Percentiles rank a stretch among this genome's conserved stretches.
Conservation (phyloP, 257 asterid genomes). For the Solanum sejunctum region DNA sequence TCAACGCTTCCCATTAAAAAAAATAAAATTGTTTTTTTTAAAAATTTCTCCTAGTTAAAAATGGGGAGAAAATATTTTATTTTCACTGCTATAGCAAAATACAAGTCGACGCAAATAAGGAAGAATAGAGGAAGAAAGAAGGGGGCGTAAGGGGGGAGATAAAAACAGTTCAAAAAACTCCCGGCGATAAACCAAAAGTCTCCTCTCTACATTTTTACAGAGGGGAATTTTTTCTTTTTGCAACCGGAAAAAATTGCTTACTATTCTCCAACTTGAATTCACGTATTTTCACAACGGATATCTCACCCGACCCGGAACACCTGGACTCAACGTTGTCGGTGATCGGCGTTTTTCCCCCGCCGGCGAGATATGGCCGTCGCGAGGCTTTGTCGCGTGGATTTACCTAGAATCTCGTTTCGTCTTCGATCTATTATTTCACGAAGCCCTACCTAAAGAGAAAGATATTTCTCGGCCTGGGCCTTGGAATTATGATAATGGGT, state of each 20-base stretch:
- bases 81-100: not conserved
- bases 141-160: not conserved
- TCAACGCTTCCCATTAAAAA: too few species aligned
- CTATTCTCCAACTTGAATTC: not conserved
- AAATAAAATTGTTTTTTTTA: not conserved
- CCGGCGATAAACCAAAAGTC: not conserved
- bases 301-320: not conserved
- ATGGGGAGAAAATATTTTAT: not conserved
- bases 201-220: not conserved
- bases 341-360: not conserved
- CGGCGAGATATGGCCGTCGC: conserved; percentile 40
- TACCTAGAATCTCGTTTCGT: conserved; percentile 2
- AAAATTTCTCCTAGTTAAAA: not conserved
- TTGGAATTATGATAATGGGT: conserved; percentile 5
- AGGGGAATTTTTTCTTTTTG: not conserved
- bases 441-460: not conserved
- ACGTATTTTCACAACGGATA: not conserved
- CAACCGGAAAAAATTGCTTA: not conserved
- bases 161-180: not conserved
- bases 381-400: conserved; percentile 17
- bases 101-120: not conserved
- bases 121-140: not conserved
- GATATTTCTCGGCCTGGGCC: not conserved
- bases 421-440: conserved; percentile 11
- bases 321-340: not conserved